Evolutionary conservation across 164 flowering plant genomes (phyloP), one percentile per base, ranked within the genome.

Genomic region (Amborella trichopoda): DNA sequence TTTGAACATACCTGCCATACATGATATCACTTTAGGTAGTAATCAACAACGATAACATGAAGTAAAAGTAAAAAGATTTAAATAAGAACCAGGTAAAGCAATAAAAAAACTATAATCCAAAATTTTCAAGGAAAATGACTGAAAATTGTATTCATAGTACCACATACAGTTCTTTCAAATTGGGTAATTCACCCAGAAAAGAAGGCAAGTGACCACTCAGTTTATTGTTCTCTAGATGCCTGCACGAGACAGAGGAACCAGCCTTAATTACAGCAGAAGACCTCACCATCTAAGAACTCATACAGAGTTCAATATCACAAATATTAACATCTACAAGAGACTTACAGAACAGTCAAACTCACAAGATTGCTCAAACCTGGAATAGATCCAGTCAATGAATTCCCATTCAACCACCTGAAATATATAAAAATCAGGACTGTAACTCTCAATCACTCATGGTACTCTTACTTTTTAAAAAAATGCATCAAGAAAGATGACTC

Each of bases 141-240:
- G 36, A 37, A 37, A 17, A 8, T n/a, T 17, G 12, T 37, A 2
- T 22, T 20, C 0, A 22, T 33, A 32, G 9, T 50, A 41, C 18
- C 40, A 66, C 95, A 17, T 79, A 87, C 96, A 91, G 49, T 71
- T 77, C 98, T 54, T 49, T 68, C 50, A 86, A 74, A 70, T 56
- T 75, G 33, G 80, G 87, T 47, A 91, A 65, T 46, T 63, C 64
- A n/a, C 77, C 78, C 20, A 91, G 58, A 64, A 67, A 80, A 50
- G 82, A 67, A 30, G 98, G 96, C 50, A 91, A 40, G 41, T 68
- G 63, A 36, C 98, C 96, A 49, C 64, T 74, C 34, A 86, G 61
- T 51, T 60, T 57, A 58, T 91, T 91, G 76, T 86, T 77, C 69
- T 86, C 96, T 27, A 91, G 68, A 73, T 91, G 98, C 68, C 98